A percentile compares a stretch with the other conserved stretches of the same genome.
Conservation (phyloP, 2,329 filamentous ascomycete genomes). For the Colletotrichum australisinense region DNA sequence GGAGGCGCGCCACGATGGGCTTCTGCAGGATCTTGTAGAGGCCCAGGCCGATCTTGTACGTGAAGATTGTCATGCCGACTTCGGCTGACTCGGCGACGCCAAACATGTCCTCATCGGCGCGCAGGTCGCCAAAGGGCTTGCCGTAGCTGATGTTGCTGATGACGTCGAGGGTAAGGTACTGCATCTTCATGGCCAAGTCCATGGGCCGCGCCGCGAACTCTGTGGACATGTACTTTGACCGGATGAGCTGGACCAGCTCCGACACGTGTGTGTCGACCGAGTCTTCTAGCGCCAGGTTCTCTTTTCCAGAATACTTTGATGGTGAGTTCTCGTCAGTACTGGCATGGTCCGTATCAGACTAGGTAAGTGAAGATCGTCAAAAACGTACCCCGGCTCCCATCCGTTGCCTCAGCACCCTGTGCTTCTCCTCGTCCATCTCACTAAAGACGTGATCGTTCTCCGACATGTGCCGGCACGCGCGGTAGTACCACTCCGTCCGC, state of each 20-base stretch:
- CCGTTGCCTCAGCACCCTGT: slow-evolving; percentile 51
- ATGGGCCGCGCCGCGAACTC: slow-evolving; percentile 45
- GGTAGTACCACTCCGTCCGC: slow-evolving; percentile 48
- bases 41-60: slow-evolving; percentile 24
- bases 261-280: slow-evolving; percentile 56
- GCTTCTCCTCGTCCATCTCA: slow-evolving; percentile 47
- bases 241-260: slow-evolving; percentile 57
- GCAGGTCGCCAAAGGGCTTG: slow-evolving; percentile 58
- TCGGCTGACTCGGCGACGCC: slow-evolving; percentile 58
- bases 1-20: slow-evolving; percentile 17
- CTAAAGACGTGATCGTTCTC: slow-evolving; percentile 50
- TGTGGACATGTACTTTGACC: slow-evolving; percentile 54
- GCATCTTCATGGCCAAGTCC: slow-evolving; percentile 59
- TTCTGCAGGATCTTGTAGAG: slow-evolving; percentile 27
- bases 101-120: slow-evolving; percentile 57
- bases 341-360: neutral
- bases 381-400: slow-evolving; percentile 50
- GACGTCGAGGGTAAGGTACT: slow-evolving; percentile 65
- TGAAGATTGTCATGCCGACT: slow-evolving; percentile 39
- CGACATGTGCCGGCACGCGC: slow-evolving; percentile 49
- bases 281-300: slow-evolving; percentile 54
- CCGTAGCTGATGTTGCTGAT: slow-evolving; percentile 65
- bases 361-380: neutral
- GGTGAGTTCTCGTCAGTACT: neutral
- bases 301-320: slow-evolving; percentile 57